Conservation (phyloP, 106 monocot species). For the Gastrodia elata region DNA sequence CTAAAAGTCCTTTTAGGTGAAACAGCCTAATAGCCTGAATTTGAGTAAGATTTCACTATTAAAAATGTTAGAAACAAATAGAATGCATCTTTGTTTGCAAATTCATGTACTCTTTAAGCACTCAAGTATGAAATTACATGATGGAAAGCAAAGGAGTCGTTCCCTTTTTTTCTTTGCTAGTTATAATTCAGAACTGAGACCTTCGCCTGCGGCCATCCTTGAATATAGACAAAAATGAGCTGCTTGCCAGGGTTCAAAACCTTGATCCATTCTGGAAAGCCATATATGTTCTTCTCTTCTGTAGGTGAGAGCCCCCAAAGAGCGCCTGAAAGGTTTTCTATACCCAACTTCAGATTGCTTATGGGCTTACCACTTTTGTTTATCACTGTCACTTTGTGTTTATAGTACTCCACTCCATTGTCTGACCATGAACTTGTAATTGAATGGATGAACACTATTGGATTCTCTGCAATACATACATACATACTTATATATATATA, state of each 20-base stretch:
- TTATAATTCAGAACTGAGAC: constrained; percentile 33
- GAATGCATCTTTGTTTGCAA: no score
- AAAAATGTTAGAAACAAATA: not conserved
- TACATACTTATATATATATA: no score
- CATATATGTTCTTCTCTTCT: constrained; percentile 33
- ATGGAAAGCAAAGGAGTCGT: not conserved
- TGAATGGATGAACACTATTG: constrained; percentile 59
- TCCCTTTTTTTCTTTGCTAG: not conserved
- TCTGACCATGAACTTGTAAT: constrained; percentile 51
- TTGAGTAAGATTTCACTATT: no score
- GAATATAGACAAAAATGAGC: constrained; percentile 65
- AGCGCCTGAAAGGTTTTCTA: constrained; percentile 52
- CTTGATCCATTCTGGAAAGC: constrained; percentile 48
- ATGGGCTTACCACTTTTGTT: constrained; percentile 46
- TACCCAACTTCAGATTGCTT: constrained; percentile 36
- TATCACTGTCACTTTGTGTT: constrained; percentile 51
- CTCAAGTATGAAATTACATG: no score
- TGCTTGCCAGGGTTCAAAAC: constrained; percentile 28
- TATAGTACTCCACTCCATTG: constrained; percentile 38
- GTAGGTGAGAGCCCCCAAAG: constrained; percentile 56
- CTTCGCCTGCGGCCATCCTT: constrained; percentile 62
- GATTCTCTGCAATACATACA: constrained; percentile 26
- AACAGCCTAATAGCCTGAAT: no score
- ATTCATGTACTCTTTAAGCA: no score
- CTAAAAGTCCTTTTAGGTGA: no score